Conservation (phyloP, 306 rosid genomes). For the Cyamopsis tetragonoloba region DNA sequence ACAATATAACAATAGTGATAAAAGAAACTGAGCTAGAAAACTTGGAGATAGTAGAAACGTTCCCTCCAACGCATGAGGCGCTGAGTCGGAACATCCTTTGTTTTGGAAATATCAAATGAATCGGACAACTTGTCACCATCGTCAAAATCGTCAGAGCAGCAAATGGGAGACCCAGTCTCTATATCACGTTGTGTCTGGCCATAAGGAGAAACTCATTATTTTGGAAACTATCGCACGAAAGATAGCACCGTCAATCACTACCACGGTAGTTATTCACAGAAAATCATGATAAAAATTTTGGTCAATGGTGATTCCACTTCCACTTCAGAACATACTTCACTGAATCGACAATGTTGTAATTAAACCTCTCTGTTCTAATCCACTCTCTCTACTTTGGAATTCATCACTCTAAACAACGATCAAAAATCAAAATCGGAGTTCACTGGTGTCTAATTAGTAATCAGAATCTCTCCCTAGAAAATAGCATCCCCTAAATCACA, state of each 20-base stretch:
- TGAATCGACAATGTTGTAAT: neutral
- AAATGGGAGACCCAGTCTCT: constrained; percentile 42
- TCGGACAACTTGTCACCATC: constrained; percentile 30
- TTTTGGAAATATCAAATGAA: constrained; percentile 58
- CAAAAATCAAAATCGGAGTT: neutral
- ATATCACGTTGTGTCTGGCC: constrained; percentile 29
- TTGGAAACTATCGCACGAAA: constrained; percentile 79
- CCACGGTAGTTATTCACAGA: neutral
- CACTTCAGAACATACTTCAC: neutral
- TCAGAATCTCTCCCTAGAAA: neutral
- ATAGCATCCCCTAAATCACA: neutral
- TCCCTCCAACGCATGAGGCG: constrained; percentile 92
- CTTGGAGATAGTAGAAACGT: neutral
- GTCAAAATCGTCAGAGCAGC: constrained; percentile 33
- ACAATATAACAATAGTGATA: neutral
- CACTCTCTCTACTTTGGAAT: neutral
- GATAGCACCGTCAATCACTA: constrained; percentile 70
- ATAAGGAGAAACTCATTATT: constrained; percentile 49
- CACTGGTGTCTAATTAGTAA: neutral
- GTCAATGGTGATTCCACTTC: neutral
- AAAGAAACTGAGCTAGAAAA: neutral
- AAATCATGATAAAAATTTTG: neutral
- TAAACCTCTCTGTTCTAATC: neutral
- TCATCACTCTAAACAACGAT: neutral
- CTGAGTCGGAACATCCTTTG: constrained; percentile 64